A percentile compares a stretch with the other conserved stretches of the same genome.
phyloP scores from a whole-genome alignment of 2,329 filamentous ascomycete genomes.

The Plectosphaerella plurivora region DNA sequence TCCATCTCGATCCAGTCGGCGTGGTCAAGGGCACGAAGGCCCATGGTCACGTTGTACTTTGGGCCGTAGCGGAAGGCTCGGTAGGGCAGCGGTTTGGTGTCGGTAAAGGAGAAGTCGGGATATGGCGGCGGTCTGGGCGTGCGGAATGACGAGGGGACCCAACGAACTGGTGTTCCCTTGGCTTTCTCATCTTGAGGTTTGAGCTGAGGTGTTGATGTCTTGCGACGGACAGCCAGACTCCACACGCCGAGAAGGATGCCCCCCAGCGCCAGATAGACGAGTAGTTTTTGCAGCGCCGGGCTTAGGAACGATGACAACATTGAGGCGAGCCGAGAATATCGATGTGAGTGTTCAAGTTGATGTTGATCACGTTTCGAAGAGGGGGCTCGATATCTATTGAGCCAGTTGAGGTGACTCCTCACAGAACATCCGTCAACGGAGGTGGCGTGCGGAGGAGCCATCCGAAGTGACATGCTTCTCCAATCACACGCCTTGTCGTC shows the following conservation, averaged over 20 bases:
- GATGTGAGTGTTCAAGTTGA: too few relatives aligned
- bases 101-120: conserved; percentile 60
- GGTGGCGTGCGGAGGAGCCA: background rate
- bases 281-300: background rate
- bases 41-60: conserved; percentile 73
- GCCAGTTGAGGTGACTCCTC: too few relatives aligned
- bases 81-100: conserved; percentile 71
- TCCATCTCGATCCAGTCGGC: conserved; percentile 83
- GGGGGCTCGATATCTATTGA: too few relatives aligned
- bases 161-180: conserved; percentile 22
- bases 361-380: too few relatives aligned
- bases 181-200: background rate
- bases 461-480: background rate
- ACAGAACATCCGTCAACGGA: background rate
- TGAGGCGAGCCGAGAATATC: background rate
- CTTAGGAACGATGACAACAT: background rate
- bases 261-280: too few relatives aligned
- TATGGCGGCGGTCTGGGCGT: conserved; percentile 58
- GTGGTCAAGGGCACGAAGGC: conserved; percentile 63
- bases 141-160: conserved; percentile 54
- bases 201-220: background rate
- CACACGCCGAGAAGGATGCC: too few relatives aligned
- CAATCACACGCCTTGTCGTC: background rate
- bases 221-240: background rate
- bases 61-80: conserved; percentile 73